Percentiles rank a stretch among this genome's conserved stretches.
These are phyloP conservation scores for Hygrophorus russula DNA, from an alignment of 768 basidiomycete genomes.

Conservation along the genomic window DNA sequence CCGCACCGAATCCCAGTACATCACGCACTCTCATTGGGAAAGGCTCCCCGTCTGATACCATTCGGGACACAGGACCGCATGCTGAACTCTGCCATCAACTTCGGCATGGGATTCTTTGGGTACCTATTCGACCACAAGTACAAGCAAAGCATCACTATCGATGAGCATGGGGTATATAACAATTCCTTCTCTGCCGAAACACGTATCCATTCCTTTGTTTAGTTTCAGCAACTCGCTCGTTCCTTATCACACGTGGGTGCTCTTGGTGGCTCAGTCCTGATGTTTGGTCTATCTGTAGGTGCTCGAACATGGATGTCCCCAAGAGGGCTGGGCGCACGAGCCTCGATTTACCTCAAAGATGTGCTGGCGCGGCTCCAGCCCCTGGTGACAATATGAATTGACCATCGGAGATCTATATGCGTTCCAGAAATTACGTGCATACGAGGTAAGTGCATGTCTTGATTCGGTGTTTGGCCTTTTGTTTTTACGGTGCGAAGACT, in stretches of 20 bases:
- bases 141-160: slow-evolving; percentile 68
- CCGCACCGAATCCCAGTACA: slow-evolving; percentile 65
- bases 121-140: slow-evolving; percentile 64
- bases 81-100: slow-evolving; percentile 53
- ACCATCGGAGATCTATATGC: slow-evolving; percentile 59
- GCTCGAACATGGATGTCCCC: slow-evolving; percentile 44
- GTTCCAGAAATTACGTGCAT: slow-evolving; percentile 78
- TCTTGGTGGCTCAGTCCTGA: background rate
- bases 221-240: slow-evolving; percentile 83
- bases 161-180: slow-evolving; percentile 40
- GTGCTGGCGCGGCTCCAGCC: slow-evolving; percentile 51
- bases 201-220: slow-evolving; percentile 1
- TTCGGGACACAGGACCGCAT: too few relatives aligned
- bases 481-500: slow-evolving; percentile 53
- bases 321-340: slow-evolving; percentile 60
- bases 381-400: slow-evolving; percentile 44
- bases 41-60: too few relatives aligned
- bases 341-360: slow-evolving; percentile 54
- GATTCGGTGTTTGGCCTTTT: too few relatives aligned
- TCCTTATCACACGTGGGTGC: slow-evolving; percentile 62
- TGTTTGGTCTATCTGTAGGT: slow-evolving; percentile 23
- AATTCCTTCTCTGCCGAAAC: slow-evolving; percentile 1
- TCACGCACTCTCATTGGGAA: too few relatives aligned
- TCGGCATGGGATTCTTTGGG: slow-evolving; percentile 68
- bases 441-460: slow-evolving; percentile 46